These are phyloP conservation scores for Luffa acutangula DNA, from an alignment of 306 rosid species.

Conservation along the genomic window DNA sequence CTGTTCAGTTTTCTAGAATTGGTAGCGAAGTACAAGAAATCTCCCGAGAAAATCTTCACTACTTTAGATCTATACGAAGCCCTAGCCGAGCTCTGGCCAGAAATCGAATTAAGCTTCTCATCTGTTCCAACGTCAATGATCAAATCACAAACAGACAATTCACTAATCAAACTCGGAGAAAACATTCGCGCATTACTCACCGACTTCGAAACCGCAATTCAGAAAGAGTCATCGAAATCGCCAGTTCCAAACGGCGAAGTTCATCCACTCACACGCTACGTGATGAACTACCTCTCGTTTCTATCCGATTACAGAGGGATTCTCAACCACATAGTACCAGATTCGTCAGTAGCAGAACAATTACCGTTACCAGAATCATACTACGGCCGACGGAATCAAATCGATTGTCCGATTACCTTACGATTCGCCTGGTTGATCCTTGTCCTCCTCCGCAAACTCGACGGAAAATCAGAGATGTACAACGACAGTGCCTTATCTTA, in stretches of 20 bases:
- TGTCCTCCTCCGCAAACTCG: constrained; percentile 45
- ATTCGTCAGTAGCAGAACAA: constrained; percentile 17
- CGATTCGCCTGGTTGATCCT: constrained; percentile 48
- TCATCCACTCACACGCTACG: constrained; percentile 60
- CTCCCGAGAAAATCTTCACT: constrained; percentile 39
- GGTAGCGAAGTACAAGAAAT: constrained; percentile 44
- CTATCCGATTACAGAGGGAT: constrained; percentile 34
- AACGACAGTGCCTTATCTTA: constrained; percentile 44
- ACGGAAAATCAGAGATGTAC: constrained; percentile 32
- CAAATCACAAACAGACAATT: constrained; percentile 25
- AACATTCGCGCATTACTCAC: constrained; percentile 20
- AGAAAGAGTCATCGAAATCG: constrained; percentile 31
- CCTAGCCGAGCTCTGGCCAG: constrained; percentile 23
- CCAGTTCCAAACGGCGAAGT: constrained; percentile 40
- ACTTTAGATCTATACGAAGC: constrained; percentile 37
- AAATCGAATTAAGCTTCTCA: constrained; percentile 33
- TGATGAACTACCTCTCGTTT: constrained; percentile 38
- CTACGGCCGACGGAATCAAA: constrained; percentile 5
- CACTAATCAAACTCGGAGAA: constrained; percentile 20
- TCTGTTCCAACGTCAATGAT: constrained; percentile 27
- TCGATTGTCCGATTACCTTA: constrained; percentile 14
- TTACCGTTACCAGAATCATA: constrained; percentile 37
- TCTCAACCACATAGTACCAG: constrained; percentile 25
- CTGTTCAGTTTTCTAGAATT: constrained; percentile 39
- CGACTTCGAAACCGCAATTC: constrained; percentile 40